A percentile compares a stretch with the other conserved stretches of the same genome.
These are phyloP conservation scores for Botrytis sinoallii DNA, from an alignment of 2,329 filamentous ascomycete genomes.

Conservation along the genomic window DNA sequence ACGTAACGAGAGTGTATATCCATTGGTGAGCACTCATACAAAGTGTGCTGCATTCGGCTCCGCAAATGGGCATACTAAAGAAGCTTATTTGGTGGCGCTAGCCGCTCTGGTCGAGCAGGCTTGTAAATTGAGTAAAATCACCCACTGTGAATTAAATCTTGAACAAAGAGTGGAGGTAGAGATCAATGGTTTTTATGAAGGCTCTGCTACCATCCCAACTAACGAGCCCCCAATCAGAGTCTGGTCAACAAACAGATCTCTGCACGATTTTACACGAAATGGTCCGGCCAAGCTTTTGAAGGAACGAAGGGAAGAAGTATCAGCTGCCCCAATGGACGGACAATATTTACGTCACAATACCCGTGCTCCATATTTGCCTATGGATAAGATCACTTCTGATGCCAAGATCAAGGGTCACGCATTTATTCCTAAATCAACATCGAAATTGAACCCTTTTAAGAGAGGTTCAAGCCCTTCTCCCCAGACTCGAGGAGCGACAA, in stretches of 20 bases:
- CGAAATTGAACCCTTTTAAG: neutral
- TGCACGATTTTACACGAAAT: slow-evolving; percentile 5
- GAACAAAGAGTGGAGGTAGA: neutral
- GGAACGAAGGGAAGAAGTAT: slow-evolving; percentile 19
- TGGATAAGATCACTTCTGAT: neutral
- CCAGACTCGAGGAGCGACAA: neutral
- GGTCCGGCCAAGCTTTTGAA: slow-evolving; percentile 13
- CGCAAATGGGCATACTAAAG: neutral
- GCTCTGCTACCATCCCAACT: neutral
- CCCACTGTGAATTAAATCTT: neutral
- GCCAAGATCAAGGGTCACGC: neutral
- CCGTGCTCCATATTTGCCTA: slow-evolving; percentile 10
- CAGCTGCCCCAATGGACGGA: neutral
- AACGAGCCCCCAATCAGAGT: neutral
- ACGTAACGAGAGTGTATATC: slow-evolving; percentile 19
- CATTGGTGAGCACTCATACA: slow-evolving; percentile 18
- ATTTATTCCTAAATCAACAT: neutral
- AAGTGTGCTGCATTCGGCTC: neutral
- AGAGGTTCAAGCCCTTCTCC: neutral
- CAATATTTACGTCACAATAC: slow-evolving; percentile 10
- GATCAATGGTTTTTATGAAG: slow-evolving; percentile 4
- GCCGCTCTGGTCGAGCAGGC: neutral
- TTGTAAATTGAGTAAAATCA: neutral
- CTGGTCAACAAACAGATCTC: slow-evolving; percentile 18
- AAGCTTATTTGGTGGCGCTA: neutral